These are phyloP conservation scores for Amorphotheca resinae DNA, from an alignment of 495 filamentous ascomycete species.

Conservation along the genomic window DNA sequence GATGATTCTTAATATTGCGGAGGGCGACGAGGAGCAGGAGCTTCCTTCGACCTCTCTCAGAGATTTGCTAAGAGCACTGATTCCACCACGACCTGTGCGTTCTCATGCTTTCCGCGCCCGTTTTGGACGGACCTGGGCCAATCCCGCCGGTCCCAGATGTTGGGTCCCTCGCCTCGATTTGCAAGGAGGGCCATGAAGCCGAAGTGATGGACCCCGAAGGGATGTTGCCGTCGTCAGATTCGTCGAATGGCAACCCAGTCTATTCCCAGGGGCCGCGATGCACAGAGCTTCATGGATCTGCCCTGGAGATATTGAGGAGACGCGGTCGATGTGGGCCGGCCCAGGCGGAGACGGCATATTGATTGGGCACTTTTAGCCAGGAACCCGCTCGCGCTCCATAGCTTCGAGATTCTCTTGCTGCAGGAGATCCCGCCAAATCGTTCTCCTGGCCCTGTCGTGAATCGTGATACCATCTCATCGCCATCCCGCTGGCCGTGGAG, in stretches of 20 bases:
- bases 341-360: no score
- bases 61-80: neutral
- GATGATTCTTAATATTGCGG: neutral
- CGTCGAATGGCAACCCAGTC: neutral
- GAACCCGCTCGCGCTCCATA: no score
- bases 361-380: no score
- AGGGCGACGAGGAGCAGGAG: neutral
- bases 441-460: no score
- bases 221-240: neutral
- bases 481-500: neutral
- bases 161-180: neutral
- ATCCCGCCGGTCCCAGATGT: neutral
- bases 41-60: no score
- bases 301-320: neutral
- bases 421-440: no score
- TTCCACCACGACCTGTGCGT: neutral
- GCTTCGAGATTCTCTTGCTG: no score
- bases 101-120: neutral
- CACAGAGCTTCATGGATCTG: neutral
- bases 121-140: neutral
- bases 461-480: no score
- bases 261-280: neutral
- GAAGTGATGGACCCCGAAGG: slow-evolving; percentile 1
- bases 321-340: neutral
- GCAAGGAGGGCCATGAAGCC: neutral